Base-by-base conservation (phyloP, 352 stramenopile species). In the Phytophthora multivora region DNA sequence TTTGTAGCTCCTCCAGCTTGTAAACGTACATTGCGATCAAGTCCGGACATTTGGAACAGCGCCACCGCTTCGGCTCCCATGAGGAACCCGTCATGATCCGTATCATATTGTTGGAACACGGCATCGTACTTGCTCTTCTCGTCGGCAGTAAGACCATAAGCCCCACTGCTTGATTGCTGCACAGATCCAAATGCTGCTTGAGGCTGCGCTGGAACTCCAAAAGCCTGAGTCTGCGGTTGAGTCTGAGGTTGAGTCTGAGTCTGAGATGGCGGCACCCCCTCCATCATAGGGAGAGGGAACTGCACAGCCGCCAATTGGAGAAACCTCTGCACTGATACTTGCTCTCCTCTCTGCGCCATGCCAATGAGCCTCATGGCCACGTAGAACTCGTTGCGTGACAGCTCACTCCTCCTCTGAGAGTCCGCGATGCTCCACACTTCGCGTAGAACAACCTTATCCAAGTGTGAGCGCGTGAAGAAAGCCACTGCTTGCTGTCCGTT, bases 41-140 rank as follows among this genome's bases (percentile, higher is more conserved):
- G 78, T 1, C 93, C 93, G 7, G 91, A 98, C 79, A 98, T 97
- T 33, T 88, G 82, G 71, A 98, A 98, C 2, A 98, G 77, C 18
- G 77, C 79, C 6, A 98, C 94, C 5, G 95, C 95, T 51, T 97
- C 85, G 5, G 71, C 60, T 9, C 95, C 95, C 43, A 96, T 81
- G 13, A 98, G 69, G 56, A 96, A 98, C n/a, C 89, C 88, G 66
- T 98, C 93, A 15, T 66, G 68, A 69, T 97, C 88, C 13, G 83
- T 83, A 40, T 97, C 88, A 54, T 98, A 98, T 49, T 97, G 78
- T 19, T 90, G 85, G 73, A 98, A 98, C 18, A 98, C 86, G 19
- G 67, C 62, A 58, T 98, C 84, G 75, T 98, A 98, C 2, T 93
- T 84, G 16, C 77, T 69, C 59, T 93, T 95, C 74, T 98, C 95